Evolutionary conservation across 1,284 basidiomycete genomes (phyloP), one percentile per base, ranked within the genome.

Genomic region (Ceratobasidium sp.): DNA sequence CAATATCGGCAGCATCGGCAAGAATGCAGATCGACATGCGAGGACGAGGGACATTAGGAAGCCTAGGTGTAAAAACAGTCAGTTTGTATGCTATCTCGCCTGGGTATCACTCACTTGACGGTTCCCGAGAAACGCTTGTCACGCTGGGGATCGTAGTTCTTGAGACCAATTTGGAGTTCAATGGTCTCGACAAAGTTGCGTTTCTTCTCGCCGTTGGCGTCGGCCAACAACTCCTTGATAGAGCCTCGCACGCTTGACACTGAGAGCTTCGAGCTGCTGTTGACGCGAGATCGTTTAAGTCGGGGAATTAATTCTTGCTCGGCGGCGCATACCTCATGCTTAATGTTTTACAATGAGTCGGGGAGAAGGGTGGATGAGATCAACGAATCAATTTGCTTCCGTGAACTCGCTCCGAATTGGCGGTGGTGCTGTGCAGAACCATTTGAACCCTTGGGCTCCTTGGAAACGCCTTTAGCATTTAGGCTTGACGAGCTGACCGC

Each of bases 1-100:
- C 96, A 80, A 99, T 97, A 82, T 99, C 97, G 79, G 92, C 91
- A 57, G 96, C 96, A 83, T 99, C 96, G 74, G 96, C 96, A 76
- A 99, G 92, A 87, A 99, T 98, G 87, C 96, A 98, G 79, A 99
- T 90, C 77, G 92, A 93, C 96, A 99, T 98, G 84, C 96, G 92
- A 70, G 96, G 96, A 76, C 96, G 94, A 76, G 97, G 97, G 75
- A 98, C 88, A 80, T 97, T 88, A 77, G 96, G 96, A 69, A 99
- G 89, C 84, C 93, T 94, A 75, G 49, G 72, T 53, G 76, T 76
- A 72, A 43, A 75, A 74, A 64, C 55, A 52, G 32, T 29, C 47
- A 25, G 43, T 32, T 8, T 22, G 20, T 22, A 22, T 50, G 12
- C 27, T 25, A 47, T 25, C n/a, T 49, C 27, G 29, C 31, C 60